A percentile compares a stretch with the other conserved stretches of the same genome.
These are phyloP conservation scores for Picea abies DNA, from an alignment of 83 land plant species.

Conservation along the genomic window DNA sequence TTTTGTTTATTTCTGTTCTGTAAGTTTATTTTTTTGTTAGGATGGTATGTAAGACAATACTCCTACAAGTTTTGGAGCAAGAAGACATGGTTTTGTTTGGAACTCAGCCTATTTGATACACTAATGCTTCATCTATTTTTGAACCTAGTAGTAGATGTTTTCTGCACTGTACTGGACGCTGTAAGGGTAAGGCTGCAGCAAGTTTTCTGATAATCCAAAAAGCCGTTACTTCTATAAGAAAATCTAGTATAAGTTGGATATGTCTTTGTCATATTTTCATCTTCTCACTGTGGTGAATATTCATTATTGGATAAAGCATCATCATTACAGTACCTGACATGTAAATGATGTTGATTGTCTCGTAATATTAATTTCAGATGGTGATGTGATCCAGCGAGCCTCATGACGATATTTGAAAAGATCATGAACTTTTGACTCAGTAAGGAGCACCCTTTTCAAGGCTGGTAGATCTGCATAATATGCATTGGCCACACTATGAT, in stretches of 20 bases:
- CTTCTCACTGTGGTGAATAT: not conserved
- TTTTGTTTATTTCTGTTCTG: too few species aligned
- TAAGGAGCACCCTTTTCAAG: constrained; percentile 44
- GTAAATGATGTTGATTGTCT: constrained; percentile 79
- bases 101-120: too few species aligned
- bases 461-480: constrained; percentile 49
- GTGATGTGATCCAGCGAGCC: constrained; percentile 80
- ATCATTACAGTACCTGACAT: constrained; percentile 63
- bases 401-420: constrained; percentile 57
- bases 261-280: not conserved
- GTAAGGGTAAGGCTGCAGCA: too few species aligned
- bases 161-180: too few species aligned
- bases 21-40: too few species aligned
- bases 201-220: too few species aligned
- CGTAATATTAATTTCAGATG: constrained; percentile 82
- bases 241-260: not conserved
- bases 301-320: not conserved
- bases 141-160: too few species aligned
- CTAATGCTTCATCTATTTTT: too few species aligned
- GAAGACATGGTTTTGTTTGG: too few species aligned
- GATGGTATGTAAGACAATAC: too few species aligned
- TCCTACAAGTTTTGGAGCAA: too few species aligned
- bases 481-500: constrained; percentile 41
- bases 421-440: constrained; percentile 55
- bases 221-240: too few species aligned